Evolutionary conservation across 352 stramenopile genomes (phyloP).

Genomic region (Pythium coloratum): DNA sequence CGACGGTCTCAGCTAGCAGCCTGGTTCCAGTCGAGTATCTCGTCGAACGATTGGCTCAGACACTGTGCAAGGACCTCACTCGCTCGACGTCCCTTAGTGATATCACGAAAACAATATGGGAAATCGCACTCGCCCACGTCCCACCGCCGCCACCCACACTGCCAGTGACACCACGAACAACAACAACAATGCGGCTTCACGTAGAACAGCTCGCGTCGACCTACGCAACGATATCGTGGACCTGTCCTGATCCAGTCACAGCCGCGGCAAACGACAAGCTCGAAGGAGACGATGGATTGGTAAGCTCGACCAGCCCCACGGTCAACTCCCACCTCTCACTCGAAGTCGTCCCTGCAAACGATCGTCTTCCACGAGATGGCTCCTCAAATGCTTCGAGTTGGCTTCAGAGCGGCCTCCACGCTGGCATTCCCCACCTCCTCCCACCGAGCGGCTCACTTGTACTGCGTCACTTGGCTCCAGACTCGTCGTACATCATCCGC

Average conservation of each 20-base stretch:
- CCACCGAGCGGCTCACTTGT: conserved; percentile 18
- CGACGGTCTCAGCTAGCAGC: no score
- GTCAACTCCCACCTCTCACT: conserved; percentile 6
- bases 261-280: background rate
- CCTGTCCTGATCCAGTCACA: background rate
- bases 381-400: background rate
- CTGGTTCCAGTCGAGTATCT: conserved; percentile 2
- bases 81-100: background rate
- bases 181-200: background rate
- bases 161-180: no score
- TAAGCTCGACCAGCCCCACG: background rate
- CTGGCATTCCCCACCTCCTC: conserved; percentile 12
- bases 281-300: background rate
- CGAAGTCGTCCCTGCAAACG: background rate
- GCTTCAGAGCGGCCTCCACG: background rate
- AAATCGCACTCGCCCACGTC: conserved; percentile 8
- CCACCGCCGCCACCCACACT: background rate
- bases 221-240: conserved; percentile 16
- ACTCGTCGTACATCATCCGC: conserved; percentile 24
- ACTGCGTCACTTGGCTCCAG: conserved; percentile 19
- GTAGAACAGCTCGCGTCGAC: conserved; percentile 18
- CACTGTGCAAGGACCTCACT: background rate
- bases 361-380: background rate
- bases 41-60: conserved; percentile 6
- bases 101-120: conserved; percentile 12